Base-by-base conservation (phyloP, 805 yeast species). In the Saccharomycopsis fibuligera region DNA sequence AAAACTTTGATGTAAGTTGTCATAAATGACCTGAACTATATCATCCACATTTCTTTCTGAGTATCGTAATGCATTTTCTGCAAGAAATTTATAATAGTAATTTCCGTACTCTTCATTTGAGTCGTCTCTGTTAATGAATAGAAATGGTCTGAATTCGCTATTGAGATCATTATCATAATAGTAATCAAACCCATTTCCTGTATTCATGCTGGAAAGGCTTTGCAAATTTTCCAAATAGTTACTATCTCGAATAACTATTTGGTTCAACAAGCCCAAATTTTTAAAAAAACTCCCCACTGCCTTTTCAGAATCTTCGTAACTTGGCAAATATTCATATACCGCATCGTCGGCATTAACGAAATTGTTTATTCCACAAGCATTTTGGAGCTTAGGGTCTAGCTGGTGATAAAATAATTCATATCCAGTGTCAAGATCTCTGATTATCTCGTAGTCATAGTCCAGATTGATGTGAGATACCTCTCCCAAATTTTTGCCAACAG, bases 1-100 rank as follows among this genome's bases (percentile, higher is more conserved):
- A 17, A 12, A 10, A 17, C 37, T 33, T 6, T 16, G 9, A 16
- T 33, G 19, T 6, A 33, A 16, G 17, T 33, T 50, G 19, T 46
- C 54, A 27, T 52, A 50, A 22, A 53, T 49, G 25, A 54, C 51
- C 23, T 53, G 54, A 5, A 51, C 45, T 16, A 48, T 51, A 40
- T 53, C 56, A 36, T 53, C 56, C 24, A 50, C 36, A 36, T 53
- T 53, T 36, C 56, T 47, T 30, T 53, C 50, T 1, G 54, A 45
- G 36, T 53, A 53, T 17, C 51, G 27, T 41, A 53, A 16, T 5
- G 54, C 54, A 37, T 51, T 50, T 36, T 51, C 54, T 6, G 54
- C 54, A n/a, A 53, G 36, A 42, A 53, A 53, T 37, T 47, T 48
- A 30, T 53, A 53, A 38, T 53, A 53, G 25, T 53, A 53, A 19